These are phyloP conservation scores for Cystobasidium onofrii DNA, from an alignment of 768 basidiomycete genomes.

Conservation along the genomic window DNA sequence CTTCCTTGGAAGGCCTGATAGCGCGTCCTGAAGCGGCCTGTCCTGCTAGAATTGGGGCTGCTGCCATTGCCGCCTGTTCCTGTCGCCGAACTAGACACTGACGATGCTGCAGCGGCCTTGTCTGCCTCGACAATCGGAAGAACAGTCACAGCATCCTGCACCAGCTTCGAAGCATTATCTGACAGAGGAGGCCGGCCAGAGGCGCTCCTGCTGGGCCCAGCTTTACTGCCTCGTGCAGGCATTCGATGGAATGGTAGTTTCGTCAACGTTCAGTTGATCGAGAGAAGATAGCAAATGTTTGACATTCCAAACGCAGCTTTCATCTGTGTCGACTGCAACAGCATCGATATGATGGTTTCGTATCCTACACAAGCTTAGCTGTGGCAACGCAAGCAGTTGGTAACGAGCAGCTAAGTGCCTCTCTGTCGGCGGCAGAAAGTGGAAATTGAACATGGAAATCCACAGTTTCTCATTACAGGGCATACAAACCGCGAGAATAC, in stretches of 20 bases:
- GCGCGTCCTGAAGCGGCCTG: neutral
- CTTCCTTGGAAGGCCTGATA: conserved; percentile 18
- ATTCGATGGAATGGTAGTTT: neutral
- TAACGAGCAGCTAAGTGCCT: too few species aligned
- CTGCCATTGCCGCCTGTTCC: neutral
- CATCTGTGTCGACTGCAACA: too few species aligned
- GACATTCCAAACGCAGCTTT: too few species aligned
- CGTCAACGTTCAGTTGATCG: neutral
- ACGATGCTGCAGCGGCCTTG: neutral
- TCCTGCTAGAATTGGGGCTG: neutral
- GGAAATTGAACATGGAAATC: too few species aligned
- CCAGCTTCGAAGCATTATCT: neutral
- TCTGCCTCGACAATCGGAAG: neutral
- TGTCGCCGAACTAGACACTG: neutral
- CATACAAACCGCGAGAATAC: too few species aligned
- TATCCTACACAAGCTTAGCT: too few species aligned
- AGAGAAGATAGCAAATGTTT: too few species aligned
- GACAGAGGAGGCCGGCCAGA: neutral
- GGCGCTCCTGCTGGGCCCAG: neutral
- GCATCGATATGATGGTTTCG: too few species aligned
- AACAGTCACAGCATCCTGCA: neutral
- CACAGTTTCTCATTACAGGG: too few species aligned
- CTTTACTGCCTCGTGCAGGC: neutral
- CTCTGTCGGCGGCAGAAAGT: too few species aligned
- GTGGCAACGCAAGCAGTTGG: too few species aligned